Base-by-base conservation (phyloP, 495 filamentous ascomycete species). In the Penicillium fimorum region DNA sequence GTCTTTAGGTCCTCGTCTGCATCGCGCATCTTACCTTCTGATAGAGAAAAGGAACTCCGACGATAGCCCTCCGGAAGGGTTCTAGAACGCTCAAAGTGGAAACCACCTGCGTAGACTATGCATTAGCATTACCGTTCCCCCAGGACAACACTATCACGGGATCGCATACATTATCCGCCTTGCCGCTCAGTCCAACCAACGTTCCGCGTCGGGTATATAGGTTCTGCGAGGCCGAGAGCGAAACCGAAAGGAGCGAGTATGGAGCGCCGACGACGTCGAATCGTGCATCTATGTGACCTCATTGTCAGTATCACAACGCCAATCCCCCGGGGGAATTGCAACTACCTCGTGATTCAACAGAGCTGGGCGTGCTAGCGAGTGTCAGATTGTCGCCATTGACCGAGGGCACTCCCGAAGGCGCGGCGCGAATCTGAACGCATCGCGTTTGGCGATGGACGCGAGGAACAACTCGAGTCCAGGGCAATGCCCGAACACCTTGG, bases 41-140 rank as follows among this genome's bases (percentile, higher is more conserved):
- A 72, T 97, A 98, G 58, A 97, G 79, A 71, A 98, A 98, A 6
- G 94, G 94, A 35, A 97, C 84, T 49, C 92, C 88, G 22, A 93
- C 81, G 55, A 82, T 61, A 24, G 89, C 85, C 67, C 94, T 84
- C 38, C 82, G 78, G 64, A 96, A 82, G 12, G 94, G 94, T 45
- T 87, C 85, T 40, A 97, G 84, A 49, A 96, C 75, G 52, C 92
- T 95, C 57, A 98, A 80, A 3, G 90, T 92, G 12, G 93, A 97
- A 75, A 92, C 81, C 55, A 84, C 81, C 84, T 90, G 52, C 32
- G 22, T 5, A 30, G 30, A 47, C 24, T 25, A 47, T 47, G 11
- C 50, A 17, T 52, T 32, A 52, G 20, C 27, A 22, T 12, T n/a
- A 27, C 35, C 1, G 29, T 42, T 17, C 15, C 6, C 15, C 5